A percentile compares a stretch with the other conserved stretches of the same genome.
Evolutionary conservation across 2,329 filamentous ascomycete species (phyloP).

Genomic region (Aspergillus caelatus): DNA sequence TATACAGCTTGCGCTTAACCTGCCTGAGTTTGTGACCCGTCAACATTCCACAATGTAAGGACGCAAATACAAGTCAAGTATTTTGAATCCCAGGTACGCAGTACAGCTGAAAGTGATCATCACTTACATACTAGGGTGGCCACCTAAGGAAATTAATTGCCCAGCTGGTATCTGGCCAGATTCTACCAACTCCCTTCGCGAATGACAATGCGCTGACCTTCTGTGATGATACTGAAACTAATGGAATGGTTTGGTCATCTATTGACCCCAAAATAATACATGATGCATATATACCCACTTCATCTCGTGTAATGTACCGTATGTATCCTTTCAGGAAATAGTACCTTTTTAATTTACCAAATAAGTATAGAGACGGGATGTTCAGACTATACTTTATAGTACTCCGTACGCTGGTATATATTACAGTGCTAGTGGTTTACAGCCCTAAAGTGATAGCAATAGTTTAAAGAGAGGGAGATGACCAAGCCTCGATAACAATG

Average conservation of each 20-base stretch:
- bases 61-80: not conserved
- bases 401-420: not conserved
- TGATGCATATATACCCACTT: no score
- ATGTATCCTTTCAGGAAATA: no score
- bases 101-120: not conserved
- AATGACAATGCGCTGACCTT: no score
- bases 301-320: no score
- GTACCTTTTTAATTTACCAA: no score
- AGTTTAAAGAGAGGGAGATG: not conserved
- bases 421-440: not conserved
- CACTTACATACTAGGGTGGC: not conserved
- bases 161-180: no score
- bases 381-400: not conserved
- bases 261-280: no score
- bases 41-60: not conserved
- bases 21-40: not conserved
- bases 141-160: not conserved
- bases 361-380: no score
- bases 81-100: not conserved
- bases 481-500: constrained; percentile 1
- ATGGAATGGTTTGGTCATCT: no score
- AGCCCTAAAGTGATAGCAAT: not conserved
- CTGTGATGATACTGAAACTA: no score
- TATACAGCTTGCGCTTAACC: not conserved
- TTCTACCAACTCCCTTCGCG: no score